These are phyloP conservation scores for Schizophyllum commune DNA, from an alignment of 1,284 basidiomycete genomes.

Conservation along the genomic window DNA sequence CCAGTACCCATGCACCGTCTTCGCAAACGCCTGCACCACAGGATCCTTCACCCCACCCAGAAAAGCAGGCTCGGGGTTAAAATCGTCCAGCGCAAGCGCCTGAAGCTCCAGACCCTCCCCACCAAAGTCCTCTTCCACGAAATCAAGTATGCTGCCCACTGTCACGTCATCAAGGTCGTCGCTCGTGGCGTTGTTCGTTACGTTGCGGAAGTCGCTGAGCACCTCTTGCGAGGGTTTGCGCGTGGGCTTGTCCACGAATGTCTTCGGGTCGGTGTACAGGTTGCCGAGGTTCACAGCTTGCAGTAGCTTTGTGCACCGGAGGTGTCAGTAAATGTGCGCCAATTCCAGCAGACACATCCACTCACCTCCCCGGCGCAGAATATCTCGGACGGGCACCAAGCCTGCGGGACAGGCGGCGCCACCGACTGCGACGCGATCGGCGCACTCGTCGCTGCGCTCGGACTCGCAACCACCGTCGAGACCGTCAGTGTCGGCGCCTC, in stretches of 20 bases:
- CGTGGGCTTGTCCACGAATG: constrained; percentile 87
- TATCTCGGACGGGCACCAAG: constrained; percentile 74
- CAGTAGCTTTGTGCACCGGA: constrained; percentile 44
- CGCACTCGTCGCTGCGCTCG: background rate
- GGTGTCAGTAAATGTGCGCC: background rate
- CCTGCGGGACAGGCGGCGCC: constrained; percentile 30
- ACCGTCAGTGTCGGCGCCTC: constrained; percentile 1
- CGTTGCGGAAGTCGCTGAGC: constrained; percentile 59
- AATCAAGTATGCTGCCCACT: constrained; percentile 55
- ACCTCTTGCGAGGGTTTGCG: constrained; percentile 56
- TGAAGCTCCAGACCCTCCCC: constrained; percentile 84
- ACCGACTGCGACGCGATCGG: background rate
- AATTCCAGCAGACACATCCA: constrained; percentile 10
- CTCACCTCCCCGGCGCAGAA: constrained; percentile 76
- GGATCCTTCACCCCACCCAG: constrained; percentile 67
- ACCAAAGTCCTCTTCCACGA: constrained; percentile 71
- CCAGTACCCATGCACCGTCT: constrained; percentile 81
- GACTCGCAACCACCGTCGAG: background rate
- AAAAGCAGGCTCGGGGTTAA: constrained; percentile 61
- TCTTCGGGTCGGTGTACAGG: constrained; percentile 79
- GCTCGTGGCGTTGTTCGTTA: constrained; percentile 48
- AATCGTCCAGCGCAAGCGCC: constrained; percentile 53
- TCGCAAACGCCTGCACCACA: constrained; percentile 64
- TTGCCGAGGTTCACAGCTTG: constrained; percentile 81
- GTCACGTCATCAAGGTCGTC: constrained; percentile 66